Conservation (phyloP, 2,329 filamentous ascomycete genomes). For the Dactylellina drechsleri region DNA sequence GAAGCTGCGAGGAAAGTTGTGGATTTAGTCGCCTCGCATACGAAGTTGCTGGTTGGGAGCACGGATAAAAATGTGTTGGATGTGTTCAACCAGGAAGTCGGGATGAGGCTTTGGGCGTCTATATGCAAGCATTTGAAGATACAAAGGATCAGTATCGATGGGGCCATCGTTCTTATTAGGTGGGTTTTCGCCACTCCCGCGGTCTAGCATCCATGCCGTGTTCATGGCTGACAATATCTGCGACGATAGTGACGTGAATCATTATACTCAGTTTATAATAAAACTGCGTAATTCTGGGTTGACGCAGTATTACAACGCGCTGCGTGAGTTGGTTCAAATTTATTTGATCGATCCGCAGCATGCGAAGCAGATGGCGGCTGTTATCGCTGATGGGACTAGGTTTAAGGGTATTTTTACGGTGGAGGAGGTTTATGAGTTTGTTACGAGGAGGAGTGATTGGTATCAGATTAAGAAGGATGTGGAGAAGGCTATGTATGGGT, state of each 20-base stretch:
- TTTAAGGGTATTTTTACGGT: constrained; percentile 93
- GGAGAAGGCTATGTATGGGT: constrained; percentile 95
- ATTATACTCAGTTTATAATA: constrained; percentile 86
- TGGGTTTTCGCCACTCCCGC: constrained; percentile 56
- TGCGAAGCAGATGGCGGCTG: constrained; percentile 91
- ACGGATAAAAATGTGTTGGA: constrained; percentile 98
- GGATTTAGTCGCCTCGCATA: constrained; percentile 86
- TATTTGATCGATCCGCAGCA: constrained; percentile 88
- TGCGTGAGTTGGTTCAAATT: constrained; percentile 92
- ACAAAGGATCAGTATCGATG: constrained; percentile 88
- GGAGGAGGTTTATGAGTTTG: constrained; percentile 98
- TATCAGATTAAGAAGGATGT: constrained; percentile 87
- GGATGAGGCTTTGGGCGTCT: constrained; percentile 86
- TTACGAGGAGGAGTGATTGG: constrained; percentile 93
- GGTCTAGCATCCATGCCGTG: neutral
- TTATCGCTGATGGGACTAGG: constrained; percentile 89
- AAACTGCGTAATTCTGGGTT: constrained; percentile 84
- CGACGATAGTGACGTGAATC: constrained; percentile 81
- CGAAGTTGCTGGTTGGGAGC: constrained; percentile 89
- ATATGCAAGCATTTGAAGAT: constrained; percentile 98
- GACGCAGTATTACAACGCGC: constrained; percentile 86
- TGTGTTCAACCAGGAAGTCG: constrained; percentile 98
- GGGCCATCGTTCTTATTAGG: constrained; percentile 88
- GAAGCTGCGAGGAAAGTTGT: constrained; percentile 82
- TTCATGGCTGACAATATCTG: neutral